These are phyloP conservation scores for Microthlaspi erraticum DNA, from an alignment of 345 rosid species.

Conservation along the genomic window DNA sequence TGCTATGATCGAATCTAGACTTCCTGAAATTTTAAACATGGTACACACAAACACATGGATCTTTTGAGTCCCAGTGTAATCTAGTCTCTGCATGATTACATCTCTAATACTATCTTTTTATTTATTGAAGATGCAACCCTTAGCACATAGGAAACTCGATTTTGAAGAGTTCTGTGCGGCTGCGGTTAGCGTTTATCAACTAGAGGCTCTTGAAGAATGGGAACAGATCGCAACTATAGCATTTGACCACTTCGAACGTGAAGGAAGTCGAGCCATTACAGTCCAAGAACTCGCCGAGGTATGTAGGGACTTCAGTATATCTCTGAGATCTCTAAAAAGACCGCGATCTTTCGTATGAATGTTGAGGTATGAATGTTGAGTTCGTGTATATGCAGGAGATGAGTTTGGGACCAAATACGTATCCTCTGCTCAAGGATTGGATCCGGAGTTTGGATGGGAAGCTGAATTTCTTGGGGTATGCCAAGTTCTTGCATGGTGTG, in stretches of 20 bases:
- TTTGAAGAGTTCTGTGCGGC: constrained; percentile 98
- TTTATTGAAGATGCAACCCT: constrained; percentile 42
- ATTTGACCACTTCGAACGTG: constrained; percentile 83
- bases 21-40: constrained; percentile 67
- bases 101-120: background rate
- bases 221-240: constrained; percentile 83
- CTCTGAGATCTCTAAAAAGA: constrained; percentile 3
- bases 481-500: constrained; percentile 81
- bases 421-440: constrained; percentile 84
- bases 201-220: constrained; percentile 94
- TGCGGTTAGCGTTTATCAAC: constrained; percentile 86
- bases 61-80: background rate
- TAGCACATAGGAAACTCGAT: constrained; percentile 69
- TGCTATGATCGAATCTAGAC: constrained; percentile 84
- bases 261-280: constrained; percentile 83
- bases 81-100: background rate
- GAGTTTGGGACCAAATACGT: constrained; percentile 72
- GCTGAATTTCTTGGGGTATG: constrained; percentile 86
- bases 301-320: constrained; percentile 21
- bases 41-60: constrained; percentile 44
- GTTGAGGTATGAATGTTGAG: too few species aligned
- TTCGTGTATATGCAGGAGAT: constrained; percentile 65
- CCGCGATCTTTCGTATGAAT: background rate
- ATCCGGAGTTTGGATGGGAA: constrained; percentile 86
- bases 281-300: constrained; percentile 92